Evolutionary conservation across 805 yeast genomes (phyloP), one percentile per base, ranked within the genome.

Genomic region (Cyberlindnera euphorbiae): DNA sequence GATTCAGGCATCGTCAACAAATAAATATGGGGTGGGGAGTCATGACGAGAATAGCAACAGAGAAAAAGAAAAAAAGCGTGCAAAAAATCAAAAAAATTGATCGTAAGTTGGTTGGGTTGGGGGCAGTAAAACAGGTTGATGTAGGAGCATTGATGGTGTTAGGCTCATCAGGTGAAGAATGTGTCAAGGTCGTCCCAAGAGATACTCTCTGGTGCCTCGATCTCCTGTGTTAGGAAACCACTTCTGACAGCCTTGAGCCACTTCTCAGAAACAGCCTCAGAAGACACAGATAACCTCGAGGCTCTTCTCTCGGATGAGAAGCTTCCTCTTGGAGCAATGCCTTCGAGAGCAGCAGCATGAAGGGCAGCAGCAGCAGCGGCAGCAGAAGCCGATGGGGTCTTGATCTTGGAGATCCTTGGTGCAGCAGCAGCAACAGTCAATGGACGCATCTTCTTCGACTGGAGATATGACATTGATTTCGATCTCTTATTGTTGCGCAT

Each of bases 371-470:
- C 83, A 2, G 83, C 82, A 8, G 83, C 83, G 8, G 82, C 83
- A 6, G 84, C 81, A 39, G 69, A 69, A 9, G 82, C 78, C 26
- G 77, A 77, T 6, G 76, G 66, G 35, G 73, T 60, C 5, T 79
- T 71, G 23, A 73, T 66, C 45, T 76, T 74, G n/a, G 87, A 80
- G 9, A 82, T 73, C 51, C 90, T 67, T 39, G 93, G 93, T 23
- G 90, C 85, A 17, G 86, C 87, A 10, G 88, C 88, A 16, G 90
- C 90, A 14, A 86, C 86, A 11, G 90, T 82, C 30, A 54, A 27
- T 13, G 58, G 42, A 17, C 66, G 66, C 30, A 69, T 60, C 55
- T 71, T 73, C 56, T 78, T 77, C 42, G 66, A 61, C 31, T 71
- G 65, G 37, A 77, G 59, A 48, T 72, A 76, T 25, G 81, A 73